Conservation (phyloP, 495 filamentous ascomycete species). For the Coniosporium apollinis region DNA sequence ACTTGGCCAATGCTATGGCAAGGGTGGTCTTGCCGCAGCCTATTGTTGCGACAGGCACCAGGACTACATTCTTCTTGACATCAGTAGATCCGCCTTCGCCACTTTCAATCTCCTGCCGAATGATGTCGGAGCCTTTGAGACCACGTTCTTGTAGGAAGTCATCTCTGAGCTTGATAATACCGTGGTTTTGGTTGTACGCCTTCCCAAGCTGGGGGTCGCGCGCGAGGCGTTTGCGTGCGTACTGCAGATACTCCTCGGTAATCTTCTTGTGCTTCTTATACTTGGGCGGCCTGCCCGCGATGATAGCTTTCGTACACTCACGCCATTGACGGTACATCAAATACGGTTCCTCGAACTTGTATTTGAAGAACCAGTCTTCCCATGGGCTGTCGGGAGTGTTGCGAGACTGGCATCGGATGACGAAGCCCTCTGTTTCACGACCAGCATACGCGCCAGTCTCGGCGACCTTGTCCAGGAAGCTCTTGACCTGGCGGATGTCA, state of each 20-base stretch:
- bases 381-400: constrained; percentile 32
- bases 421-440: constrained; percentile 90
- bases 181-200: constrained; percentile 70
- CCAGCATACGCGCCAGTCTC: constrained; percentile 77
- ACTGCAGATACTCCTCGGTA: constrained; percentile 78
- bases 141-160: constrained; percentile 69
- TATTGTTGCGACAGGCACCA: constrained; percentile 78
- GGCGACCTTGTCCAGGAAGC: constrained; percentile 65
- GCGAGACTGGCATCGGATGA: constrained; percentile 70
- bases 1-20: constrained; percentile 59
- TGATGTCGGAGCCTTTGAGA: constrained; percentile 72
- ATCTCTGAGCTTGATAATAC: constrained; percentile 83
- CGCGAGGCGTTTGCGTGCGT: constrained; percentile 55
- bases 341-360: constrained; percentile 98
- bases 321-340: constrained; percentile 98
- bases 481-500: constrained; percentile 51
- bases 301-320: constrained; percentile 85
- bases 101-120: constrained; percentile 38
- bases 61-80: constrained; percentile 46
- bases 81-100: constrained; percentile 25
- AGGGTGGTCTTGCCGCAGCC: constrained; percentile 96
- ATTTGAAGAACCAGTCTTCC: constrained; percentile 98
- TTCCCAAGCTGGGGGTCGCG: constrained; percentile 43
- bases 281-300: constrained; percentile 53
- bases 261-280: constrained; percentile 77